phyloP scores from a whole-genome alignment of 2,329 filamentous ascomycete genomes.

The Boeremia lycopersici region DNA sequence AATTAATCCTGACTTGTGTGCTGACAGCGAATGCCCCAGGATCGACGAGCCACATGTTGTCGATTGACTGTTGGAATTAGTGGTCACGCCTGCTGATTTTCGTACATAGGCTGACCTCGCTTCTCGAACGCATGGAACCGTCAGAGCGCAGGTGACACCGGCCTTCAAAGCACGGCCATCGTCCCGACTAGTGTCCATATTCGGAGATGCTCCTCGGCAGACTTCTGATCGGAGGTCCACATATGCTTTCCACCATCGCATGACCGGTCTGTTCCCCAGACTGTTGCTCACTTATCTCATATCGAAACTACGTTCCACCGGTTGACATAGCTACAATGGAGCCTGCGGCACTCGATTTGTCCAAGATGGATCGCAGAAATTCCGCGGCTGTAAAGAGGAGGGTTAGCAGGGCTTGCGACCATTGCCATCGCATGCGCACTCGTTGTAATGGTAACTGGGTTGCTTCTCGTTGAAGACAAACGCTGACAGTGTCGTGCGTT shows the following conservation, averaged over 20 bases:
- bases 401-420: slow-evolving; percentile 92
- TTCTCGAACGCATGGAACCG: slow-evolving; percentile 49
- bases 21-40: slow-evolving; percentile 20
- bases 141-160: slow-evolving; percentile 46
- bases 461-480: neutral
- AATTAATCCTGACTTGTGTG: slow-evolving; percentile 14
- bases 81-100: slow-evolving; percentile 41
- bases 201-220: slow-evolving; percentile 39
- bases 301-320: slow-evolving; percentile 18
- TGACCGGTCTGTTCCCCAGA: slow-evolving; percentile 38
- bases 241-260: slow-evolving; percentile 45
- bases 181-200: slow-evolving; percentile 35
- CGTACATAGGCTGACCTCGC: slow-evolving; percentile 40
- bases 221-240: slow-evolving; percentile 42
- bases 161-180: slow-evolving; percentile 26
- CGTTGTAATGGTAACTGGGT: slow-evolving; percentile 73
- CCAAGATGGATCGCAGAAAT: slow-evolving; percentile 41
- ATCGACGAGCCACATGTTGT: slow-evolving; percentile 38
- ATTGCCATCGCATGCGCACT: slow-evolving; percentile 92
- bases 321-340: slow-evolving; percentile 35
- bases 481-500: slow-evolving; percentile 3
- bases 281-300: slow-evolving; percentile 21
- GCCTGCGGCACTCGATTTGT: slow-evolving; percentile 28
- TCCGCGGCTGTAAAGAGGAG: slow-evolving; percentile 76
- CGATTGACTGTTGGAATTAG: slow-evolving; percentile 31